Percentiles rank a stretch among this genome's conserved stretches.
phyloP scores from a whole-genome alignment of 1,284 basidiomycete genomes.

The Rhodotorula sp. region DNA sequence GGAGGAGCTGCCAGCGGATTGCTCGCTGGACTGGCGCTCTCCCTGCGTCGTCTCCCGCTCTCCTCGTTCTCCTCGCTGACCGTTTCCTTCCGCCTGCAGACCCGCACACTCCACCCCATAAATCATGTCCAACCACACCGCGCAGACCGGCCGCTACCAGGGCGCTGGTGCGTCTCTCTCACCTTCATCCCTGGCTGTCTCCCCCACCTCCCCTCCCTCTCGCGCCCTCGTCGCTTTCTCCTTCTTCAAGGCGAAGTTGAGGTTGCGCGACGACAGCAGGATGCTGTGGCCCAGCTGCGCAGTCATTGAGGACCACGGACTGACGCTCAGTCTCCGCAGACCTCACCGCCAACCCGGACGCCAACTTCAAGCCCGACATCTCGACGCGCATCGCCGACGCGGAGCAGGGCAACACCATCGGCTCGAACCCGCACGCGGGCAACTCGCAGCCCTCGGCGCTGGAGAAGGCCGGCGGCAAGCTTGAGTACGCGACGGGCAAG shows the following conservation, averaged over 20 bases:
- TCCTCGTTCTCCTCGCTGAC: neutral
- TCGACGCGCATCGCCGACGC: constrained; percentile 5
- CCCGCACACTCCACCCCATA: neutral
- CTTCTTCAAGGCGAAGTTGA: no score
- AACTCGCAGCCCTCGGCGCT: constrained; percentile 1
- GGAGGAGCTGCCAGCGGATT: neutral
- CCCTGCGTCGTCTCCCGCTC: neutral
- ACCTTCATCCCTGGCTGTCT: neutral
- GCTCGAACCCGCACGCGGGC: constrained; percentile 1
- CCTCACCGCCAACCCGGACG: neutral
- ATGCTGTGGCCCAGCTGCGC: no score
- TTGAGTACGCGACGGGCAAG: constrained; percentile 9
- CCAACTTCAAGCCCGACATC: constrained; percentile 5
- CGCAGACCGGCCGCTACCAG: neutral
- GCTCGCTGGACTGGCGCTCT: neutral
- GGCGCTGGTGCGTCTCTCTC: neutral
- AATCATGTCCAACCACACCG: constrained; percentile 1
- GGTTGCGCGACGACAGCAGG: no score
- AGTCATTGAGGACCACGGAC: no score
- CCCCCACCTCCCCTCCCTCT: no score
- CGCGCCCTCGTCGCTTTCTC: neutral
- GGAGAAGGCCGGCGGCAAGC: constrained; percentile 7
- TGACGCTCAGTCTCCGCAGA: neutral
- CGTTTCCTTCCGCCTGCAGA: neutral
- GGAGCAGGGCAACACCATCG: neutral